phyloP scores from a whole-genome alignment of 345 rosid genomes.

The Murraya paniculata region DNA sequence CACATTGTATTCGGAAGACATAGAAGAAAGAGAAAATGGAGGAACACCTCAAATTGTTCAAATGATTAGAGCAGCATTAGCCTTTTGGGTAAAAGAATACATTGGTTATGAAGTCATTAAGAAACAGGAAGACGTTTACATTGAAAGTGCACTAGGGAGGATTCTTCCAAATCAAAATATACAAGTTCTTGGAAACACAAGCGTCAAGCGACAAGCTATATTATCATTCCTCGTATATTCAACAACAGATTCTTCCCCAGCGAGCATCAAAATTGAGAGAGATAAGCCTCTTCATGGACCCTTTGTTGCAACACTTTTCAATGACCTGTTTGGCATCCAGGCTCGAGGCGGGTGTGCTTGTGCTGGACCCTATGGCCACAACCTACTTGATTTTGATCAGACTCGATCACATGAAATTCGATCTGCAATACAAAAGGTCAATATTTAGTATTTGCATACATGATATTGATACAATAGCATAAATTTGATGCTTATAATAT shows the following conservation, averaged over 20 bases:
- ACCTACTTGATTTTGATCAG: slow-evolving; percentile 32
- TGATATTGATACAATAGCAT: background rate
- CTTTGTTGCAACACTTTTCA: slow-evolving; percentile 47
- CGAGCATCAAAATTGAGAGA: background rate
- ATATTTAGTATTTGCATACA: background rate
- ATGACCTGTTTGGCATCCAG: slow-evolving; percentile 64
- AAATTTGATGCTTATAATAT: background rate
- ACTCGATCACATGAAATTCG: slow-evolving; percentile 29
- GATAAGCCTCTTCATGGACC: slow-evolving; percentile 60
- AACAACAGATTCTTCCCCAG: slow-evolving; percentile 20
- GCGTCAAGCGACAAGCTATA: slow-evolving; percentile 36
- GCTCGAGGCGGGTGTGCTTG: slow-evolving; percentile 30
- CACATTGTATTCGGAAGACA: slow-evolving; percentile 41
- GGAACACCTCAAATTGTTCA: slow-evolving; percentile 68
- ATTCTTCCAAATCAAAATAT: slow-evolving; percentile 42
- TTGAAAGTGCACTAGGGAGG: slow-evolving; percentile 38
- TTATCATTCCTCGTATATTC: slow-evolving; percentile 53
- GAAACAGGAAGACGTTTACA: slow-evolving; percentile 34
- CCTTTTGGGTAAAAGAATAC: slow-evolving; percentile 56
- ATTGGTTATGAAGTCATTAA: slow-evolving; percentile 32
- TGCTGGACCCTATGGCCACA: slow-evolving; percentile 65
- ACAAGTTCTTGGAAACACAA: slow-evolving; percentile 41
- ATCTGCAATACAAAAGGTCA: slow-evolving; percentile 39
- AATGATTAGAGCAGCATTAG: slow-evolving; percentile 49
- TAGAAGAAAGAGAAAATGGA: slow-evolving; percentile 56